Evolutionary conservation across 2,329 filamentous ascomycete genomes (phyloP), one percentile per base, ranked within the genome.

Genomic region (Juglanconis sp.): DNA sequence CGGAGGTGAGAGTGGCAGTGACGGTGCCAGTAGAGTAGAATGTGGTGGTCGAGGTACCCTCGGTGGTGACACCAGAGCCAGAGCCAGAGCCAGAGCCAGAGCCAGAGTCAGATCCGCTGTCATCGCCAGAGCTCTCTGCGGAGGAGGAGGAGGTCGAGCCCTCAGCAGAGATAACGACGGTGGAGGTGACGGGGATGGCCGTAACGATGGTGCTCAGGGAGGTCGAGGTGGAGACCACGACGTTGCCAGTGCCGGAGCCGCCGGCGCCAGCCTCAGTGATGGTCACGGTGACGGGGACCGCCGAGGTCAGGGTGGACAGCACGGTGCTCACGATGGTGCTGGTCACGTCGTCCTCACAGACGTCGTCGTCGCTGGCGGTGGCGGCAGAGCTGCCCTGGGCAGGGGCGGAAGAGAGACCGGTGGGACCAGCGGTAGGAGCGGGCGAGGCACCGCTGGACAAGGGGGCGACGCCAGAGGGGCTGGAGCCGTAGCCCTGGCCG

Each of bases 311-410:
- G 51, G 69, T 72, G n/a, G 67, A 65, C 54, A 65, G 61, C 52
- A 68, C 46, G 17, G 66, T 65, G 53, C 67, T 66, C 44, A 68
- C 38, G 54, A 71, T 58, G 40, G 66, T 68, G 59, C 66, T 69
- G 53, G 68, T 65, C 15, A 24, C 17, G 17, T 63, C 61, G n/a
- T 59, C 53, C 60, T 60, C 53, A 53, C 61, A 63, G 32, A 36
- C 46, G 42, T 61, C 59, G 13, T 57, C 56, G 24, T 61, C 61
- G 15, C 46, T 50, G 46, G 50, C 60, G 15, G 44, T 53, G 34
- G 51, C 47, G 6, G 44, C 15, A 7, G 53, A 31, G 10, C 1
- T 38, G 11, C 57, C 57, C 30, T 54, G 46, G 31, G 57, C 56
- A n/a, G 56, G 47, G 44, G 30, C 5, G 44, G 42, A 32, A 32